phyloP scores from a whole-genome alignment of 495 filamentous ascomycete genomes.

The Pseudotulostoma volvatum region DNA sequence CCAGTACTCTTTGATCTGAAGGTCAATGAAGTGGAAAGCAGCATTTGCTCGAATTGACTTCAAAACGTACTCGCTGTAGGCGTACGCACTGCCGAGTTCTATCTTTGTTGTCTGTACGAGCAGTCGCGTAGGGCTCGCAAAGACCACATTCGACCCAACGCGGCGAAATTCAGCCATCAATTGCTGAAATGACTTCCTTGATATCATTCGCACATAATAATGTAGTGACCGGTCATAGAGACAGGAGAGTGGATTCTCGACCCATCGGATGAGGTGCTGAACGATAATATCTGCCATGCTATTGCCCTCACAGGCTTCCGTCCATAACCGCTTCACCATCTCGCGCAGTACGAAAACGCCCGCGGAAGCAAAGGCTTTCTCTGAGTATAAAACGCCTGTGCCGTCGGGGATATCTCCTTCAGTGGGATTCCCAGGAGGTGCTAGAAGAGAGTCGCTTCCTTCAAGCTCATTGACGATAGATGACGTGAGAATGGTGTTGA shows the following conservation, averaged over 20 bases:
- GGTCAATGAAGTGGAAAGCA: slow-evolving; percentile 90
- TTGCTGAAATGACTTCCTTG: slow-evolving; percentile 86
- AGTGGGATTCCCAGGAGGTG: slow-evolving; percentile 36
- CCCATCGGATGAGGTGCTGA: slow-evolving; percentile 92
- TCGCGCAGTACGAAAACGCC: slow-evolving; percentile 79
- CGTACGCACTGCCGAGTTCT: slow-evolving; percentile 92
- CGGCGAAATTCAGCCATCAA: slow-evolving; percentile 93
- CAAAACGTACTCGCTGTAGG: slow-evolving; percentile 91
- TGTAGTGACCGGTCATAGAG: slow-evolving; percentile 93
- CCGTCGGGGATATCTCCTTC: slow-evolving; percentile 29
- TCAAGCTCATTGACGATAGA: slow-evolving; percentile 96
- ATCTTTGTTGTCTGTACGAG: slow-evolving; percentile 91
- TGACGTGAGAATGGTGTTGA: slow-evolving; percentile 94
- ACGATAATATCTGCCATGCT: slow-evolving; percentile 97
- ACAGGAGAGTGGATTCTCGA: slow-evolving; percentile 77
- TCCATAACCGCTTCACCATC: slow-evolving; percentile 99
- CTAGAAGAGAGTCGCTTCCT: slow-evolving; percentile 47
- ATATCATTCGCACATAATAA: slow-evolving; percentile 97
- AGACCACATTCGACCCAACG: slow-evolving; percentile 86
- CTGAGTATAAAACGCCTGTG: slow-evolving; percentile 59
- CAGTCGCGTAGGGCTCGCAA: slow-evolving; percentile 74
- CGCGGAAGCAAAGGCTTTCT: slow-evolving; percentile 84
- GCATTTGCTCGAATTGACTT: slow-evolving; percentile 92
- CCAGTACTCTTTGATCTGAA: slow-evolving; percentile 98
- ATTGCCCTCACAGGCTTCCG: slow-evolving; percentile 77